A percentile compares a stretch with the other conserved stretches of the same genome.
Evolutionary conservation across 2,329 filamentous ascomycete species (phyloP).

Genomic region (Albifimbria verrucaria): DNA sequence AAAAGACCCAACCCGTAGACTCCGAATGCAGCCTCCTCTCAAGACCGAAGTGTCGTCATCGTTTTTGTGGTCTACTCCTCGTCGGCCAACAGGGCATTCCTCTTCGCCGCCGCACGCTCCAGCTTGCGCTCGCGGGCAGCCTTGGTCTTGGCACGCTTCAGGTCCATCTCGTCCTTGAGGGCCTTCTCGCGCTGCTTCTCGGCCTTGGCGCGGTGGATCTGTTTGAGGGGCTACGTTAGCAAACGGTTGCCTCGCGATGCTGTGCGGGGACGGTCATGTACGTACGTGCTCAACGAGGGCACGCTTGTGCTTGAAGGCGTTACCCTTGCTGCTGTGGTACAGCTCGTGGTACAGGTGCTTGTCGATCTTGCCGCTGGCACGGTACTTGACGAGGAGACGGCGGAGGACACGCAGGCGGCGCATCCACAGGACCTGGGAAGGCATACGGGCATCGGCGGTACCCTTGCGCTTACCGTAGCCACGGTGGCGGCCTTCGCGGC

Average conservation of each 20-base stretch:
- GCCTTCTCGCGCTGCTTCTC: slow-evolving; percentile 95
- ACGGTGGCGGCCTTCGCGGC: slow-evolving; percentile 94
- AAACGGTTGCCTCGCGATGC: not conserved
- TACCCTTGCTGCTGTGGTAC: slow-evolving; percentile 99
- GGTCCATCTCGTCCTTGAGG: slow-evolving; percentile 99
- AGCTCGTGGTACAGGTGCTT: slow-evolving; percentile 99
- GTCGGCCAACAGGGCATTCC: slow-evolving; percentile 74
- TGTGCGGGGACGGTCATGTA: slow-evolving; percentile 28
- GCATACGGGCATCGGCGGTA: slow-evolving; percentile 99
- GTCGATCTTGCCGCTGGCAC: slow-evolving; percentile 99
- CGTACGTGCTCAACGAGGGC: slow-evolving; percentile 99
- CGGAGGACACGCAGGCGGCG: slow-evolving; percentile 98
- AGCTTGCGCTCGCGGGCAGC: slow-evolving; percentile 97
- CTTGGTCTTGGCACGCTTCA: slow-evolving; percentile 99
- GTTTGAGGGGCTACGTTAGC: slow-evolving; percentile 17
- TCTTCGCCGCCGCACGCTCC: slow-evolving; percentile 89
- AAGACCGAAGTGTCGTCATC: slow-evolving; percentile 41
- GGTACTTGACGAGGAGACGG: slow-evolving; percentile 99
- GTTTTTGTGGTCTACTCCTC: slow-evolving; percentile 52
- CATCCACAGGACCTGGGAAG: slow-evolving; percentile 98
- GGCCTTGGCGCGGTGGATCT: slow-evolving; percentile 99
- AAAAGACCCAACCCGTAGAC: slow-evolving; percentile 57
- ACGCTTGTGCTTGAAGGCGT: slow-evolving; percentile 99
- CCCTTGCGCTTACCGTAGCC: slow-evolving; percentile 99
- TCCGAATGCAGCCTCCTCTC: slow-evolving; percentile 57